Percentiles rank a stretch among this genome's conserved stretches.
Evolutionary conservation across 257 asterid species (phyloP).

Genomic region (Pogostemon cablin): DNA sequence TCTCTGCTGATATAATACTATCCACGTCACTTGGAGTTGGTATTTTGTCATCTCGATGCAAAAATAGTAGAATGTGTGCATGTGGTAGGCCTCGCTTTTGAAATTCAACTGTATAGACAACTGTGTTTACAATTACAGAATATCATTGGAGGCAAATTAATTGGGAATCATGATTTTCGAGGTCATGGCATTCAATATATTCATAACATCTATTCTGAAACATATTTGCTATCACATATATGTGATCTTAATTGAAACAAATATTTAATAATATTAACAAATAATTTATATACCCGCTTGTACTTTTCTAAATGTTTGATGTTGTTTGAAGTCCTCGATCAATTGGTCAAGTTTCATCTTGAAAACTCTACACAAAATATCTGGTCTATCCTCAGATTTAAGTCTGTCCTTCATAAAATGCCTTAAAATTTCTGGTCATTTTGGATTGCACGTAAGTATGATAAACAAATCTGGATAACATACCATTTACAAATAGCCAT

Average conservation of each 20-base stretch:
- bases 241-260: not conserved
- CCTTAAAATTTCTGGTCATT: not conserved
- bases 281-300: not conserved
- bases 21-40: not conserved
- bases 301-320: not conserved
- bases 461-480: not conserved
- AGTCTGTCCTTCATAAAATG: not conserved
- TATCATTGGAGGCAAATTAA: not conserved
- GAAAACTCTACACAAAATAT: not conserved
- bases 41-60: not conserved
- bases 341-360: constrained; percentile 2
- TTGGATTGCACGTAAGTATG: constrained; percentile 4
- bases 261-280: not conserved
- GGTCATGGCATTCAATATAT: too few species aligned
- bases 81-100: not conserved
- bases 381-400: constrained; percentile 3
- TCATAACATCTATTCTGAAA: too few species aligned
- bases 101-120: not conserved
- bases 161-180: too few species aligned
- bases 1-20: not conserved
- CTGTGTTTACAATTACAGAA: not conserved
- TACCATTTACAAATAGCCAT: too few species aligned
- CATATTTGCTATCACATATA: not conserved
- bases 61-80: not conserved
- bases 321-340: not conserved